Conservation (phyloP, 2,329 filamentous ascomycete species). For the Sordariomycetes sp. region DNA sequence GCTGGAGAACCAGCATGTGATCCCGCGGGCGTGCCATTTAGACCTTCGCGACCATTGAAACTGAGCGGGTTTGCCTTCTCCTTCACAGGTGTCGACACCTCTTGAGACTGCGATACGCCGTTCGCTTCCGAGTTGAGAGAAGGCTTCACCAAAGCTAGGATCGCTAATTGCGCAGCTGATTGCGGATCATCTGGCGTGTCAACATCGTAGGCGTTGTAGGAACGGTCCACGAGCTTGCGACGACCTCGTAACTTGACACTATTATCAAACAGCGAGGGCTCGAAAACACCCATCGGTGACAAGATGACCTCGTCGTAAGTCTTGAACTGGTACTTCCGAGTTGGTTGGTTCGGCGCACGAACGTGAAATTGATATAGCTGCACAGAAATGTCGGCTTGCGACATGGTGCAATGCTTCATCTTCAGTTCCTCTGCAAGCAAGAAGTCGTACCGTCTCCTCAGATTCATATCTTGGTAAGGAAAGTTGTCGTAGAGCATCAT, state of each 20-base stretch:
- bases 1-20: slow-evolving; percentile 83
- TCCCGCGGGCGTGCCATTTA: slow-evolving; percentile 69
- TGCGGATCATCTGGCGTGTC: slow-evolving; percentile 80
- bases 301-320: slow-evolving; percentile 93
- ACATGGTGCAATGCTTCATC: slow-evolving; percentile 84
- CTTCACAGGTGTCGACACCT: slow-evolving; percentile 51
- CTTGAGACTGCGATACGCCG: slow-evolving; percentile 33
- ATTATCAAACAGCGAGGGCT: slow-evolving; percentile 80
- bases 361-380: slow-evolving; percentile 87
- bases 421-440: slow-evolving; percentile 92
- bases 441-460: slow-evolving; percentile 84
- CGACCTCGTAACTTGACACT: slow-evolving; percentile 69
- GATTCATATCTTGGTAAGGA: slow-evolving; percentile 89
- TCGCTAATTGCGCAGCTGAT: slow-evolving; percentile 71
- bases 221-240: slow-evolving; percentile 74
- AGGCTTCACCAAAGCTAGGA: slow-evolving; percentile 51
- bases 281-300: slow-evolving; percentile 91
- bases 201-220: slow-evolving; percentile 88
- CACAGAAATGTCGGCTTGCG: slow-evolving; percentile 80
- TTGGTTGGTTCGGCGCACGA: slow-evolving; percentile 78
- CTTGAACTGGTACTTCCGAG: slow-evolving; percentile 90
- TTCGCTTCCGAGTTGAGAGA: slow-evolving; percentile 39
- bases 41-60: slow-evolving; percentile 55
- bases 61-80: slow-evolving; percentile 59
- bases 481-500: slow-evolving; percentile 98